phyloP scores from a whole-genome alignment of 2,329 filamentous ascomycete species.

The Pseudogymnoascus sp. region DNA sequence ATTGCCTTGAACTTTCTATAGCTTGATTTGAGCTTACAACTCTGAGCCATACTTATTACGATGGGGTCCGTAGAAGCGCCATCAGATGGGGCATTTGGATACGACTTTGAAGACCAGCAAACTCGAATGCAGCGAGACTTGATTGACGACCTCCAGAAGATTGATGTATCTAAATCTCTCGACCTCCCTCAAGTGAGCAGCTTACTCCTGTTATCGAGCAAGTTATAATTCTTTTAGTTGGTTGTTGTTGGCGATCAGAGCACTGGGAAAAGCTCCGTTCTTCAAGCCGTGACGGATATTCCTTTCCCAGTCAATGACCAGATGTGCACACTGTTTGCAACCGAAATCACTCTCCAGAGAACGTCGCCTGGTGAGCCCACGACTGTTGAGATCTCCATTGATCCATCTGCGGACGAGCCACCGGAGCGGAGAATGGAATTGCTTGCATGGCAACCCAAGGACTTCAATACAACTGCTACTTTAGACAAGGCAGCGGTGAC shows the following conservation, averaged over 20 bases:
- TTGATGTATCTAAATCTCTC: constrained; percentile 15
- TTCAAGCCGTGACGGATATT: constrained; percentile 30
- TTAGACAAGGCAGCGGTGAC: constrained; percentile 10
- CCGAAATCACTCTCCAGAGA: constrained; percentile 34
- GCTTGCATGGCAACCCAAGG: constrained; percentile 9
- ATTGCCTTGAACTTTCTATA: background rate
- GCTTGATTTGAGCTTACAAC: background rate
- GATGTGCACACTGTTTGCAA: constrained; percentile 38
- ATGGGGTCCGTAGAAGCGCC: background rate
- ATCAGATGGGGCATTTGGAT: constrained; percentile 10
- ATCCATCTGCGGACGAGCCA: constrained; percentile 9
- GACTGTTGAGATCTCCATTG: constrained; percentile 11
- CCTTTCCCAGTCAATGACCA: constrained; percentile 32
- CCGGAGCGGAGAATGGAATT: constrained; percentile 9
- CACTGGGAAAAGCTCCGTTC: constrained; percentile 30
- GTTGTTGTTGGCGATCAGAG: constrained; percentile 36
- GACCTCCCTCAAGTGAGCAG: constrained; percentile 16
- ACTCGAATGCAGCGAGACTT: constrained; percentile 15
- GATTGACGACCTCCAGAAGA: constrained; percentile 17
- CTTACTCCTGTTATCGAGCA: background rate
- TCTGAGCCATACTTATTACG: background rate
- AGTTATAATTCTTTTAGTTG: constrained; percentile 15
- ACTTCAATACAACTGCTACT: constrained; percentile 5
- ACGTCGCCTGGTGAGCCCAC: constrained; percentile 10
- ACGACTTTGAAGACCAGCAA: constrained; percentile 17